Conservation (phyloP, 2,329 filamentous ascomycete genomes). For the Ceratocystis cubensis region DNA sequence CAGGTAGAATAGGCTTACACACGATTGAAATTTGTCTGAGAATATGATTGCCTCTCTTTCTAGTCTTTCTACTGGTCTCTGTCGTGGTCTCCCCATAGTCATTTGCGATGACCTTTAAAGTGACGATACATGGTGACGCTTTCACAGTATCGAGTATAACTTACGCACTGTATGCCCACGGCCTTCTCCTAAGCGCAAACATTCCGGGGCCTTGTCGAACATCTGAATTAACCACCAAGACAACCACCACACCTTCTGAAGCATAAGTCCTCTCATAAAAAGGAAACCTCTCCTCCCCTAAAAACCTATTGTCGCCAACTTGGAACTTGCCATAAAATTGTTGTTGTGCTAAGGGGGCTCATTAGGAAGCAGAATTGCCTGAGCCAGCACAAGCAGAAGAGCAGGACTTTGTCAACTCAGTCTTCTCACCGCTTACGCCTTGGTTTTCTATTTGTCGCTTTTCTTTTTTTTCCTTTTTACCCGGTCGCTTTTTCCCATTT, state of each 20-base stretch:
- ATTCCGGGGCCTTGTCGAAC: conserved; percentile 5
- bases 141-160: neutral
- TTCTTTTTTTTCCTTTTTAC: neutral
- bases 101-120: neutral
- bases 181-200: conserved; percentile 7
- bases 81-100: neutral
- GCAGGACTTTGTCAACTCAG: neutral
- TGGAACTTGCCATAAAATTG: neutral
- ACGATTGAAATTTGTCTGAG: too few relatives aligned
- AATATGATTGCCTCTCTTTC: too few relatives aligned
- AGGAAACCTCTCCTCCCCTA: neutral
- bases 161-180: neutral
- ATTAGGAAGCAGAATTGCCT: neutral
- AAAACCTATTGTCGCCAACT: neutral
- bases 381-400: neutral
- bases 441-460: neutral
- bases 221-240: neutral
- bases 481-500: neutral
- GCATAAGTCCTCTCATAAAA: neutral
- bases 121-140: neutral
- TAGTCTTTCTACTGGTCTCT: neutral
- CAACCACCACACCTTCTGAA: neutral
- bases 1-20: too few relatives aligned
- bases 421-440: neutral
- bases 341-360: neutral